A percentile compares a stretch with the other conserved stretches of the same genome.
These are phyloP conservation scores for Naganishia friedmannii DNA, from an alignment of 768 basidiomycete species.

Conservation along the genomic window DNA sequence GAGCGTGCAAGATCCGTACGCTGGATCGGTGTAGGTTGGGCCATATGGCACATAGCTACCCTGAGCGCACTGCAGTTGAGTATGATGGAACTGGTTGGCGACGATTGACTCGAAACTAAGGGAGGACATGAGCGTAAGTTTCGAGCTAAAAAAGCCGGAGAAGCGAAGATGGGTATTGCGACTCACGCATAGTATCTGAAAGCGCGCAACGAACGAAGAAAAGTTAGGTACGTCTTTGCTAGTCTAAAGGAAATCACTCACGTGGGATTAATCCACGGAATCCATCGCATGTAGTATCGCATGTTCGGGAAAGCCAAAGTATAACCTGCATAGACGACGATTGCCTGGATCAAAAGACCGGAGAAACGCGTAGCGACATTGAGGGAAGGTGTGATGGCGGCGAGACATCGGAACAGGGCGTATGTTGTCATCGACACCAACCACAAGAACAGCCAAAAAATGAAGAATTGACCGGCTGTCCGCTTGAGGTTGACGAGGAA, in stretches of 20 bases:
- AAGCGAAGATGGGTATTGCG: not conserved
- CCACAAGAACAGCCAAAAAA: conserved; percentile 58
- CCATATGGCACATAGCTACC: conserved; percentile 45
- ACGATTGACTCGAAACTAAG: conserved; percentile 66
- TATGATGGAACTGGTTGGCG: conserved; percentile 53
- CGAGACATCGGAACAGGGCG: conserved; percentile 70
- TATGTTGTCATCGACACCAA: conserved; percentile 69
- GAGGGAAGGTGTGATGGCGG: conserved; percentile 56
- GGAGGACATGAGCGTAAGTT: not conserved
- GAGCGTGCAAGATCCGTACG: conserved; percentile 73
- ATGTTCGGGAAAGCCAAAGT: conserved; percentile 37
- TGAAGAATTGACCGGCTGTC: conserved; percentile 52
- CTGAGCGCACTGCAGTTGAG: conserved; percentile 39
- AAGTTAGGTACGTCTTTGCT: not conserved
- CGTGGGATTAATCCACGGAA: conserved; percentile 70
- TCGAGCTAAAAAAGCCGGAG: not conserved
- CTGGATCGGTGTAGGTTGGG: conserved; percentile 34
- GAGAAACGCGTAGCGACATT: conserved; percentile 62
- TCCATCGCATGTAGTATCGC: conserved; percentile 77
- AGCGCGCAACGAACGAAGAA: not conserved
- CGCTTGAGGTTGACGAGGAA: conserved; percentile 54
- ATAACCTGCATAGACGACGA: conserved; percentile 61
- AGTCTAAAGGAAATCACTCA: not conserved
- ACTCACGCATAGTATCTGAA: not conserved
- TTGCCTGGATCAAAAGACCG: conserved; percentile 70